phyloP scores from a whole-genome alignment of 2,329 filamentous ascomycete genomes.

The Botrytis tulipae region DNA sequence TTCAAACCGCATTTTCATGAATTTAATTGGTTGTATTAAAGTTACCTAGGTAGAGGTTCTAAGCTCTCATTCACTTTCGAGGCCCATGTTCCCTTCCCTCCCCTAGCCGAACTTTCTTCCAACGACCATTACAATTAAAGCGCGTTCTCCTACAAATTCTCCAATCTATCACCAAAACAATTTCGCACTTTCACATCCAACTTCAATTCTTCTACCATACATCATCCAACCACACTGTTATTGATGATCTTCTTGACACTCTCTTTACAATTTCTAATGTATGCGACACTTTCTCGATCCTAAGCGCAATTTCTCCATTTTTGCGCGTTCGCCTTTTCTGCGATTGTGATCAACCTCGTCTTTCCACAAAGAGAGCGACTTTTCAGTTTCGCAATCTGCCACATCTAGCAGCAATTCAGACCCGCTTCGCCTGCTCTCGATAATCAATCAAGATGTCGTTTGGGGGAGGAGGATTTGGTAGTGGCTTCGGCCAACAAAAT shows the following conservation, averaged over 20 bases:
- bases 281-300: slow-evolving; percentile 29
- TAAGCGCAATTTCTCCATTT: slow-evolving; percentile 33
- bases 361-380: slow-evolving; percentile 23
- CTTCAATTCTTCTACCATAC: slow-evolving; percentile 22
- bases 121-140: slow-evolving; percentile 14
- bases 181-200: slow-evolving; percentile 18
- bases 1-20: not conserved
- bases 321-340: slow-evolving; percentile 32
- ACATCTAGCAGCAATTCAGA: slow-evolving; percentile 15
- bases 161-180: slow-evolving; percentile 24
- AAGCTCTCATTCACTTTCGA: not conserved
- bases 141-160: slow-evolving; percentile 20
- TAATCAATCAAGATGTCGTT: slow-evolving; percentile 35
- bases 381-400: slow-evolving; percentile 22
- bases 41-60: not conserved
- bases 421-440: slow-evolving; percentile 17
- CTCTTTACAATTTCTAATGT: slow-evolving; percentile 35
- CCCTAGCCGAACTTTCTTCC: slow-evolving; percentile 20
- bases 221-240: slow-evolving; percentile 4
- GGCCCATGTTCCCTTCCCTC: not conserved
- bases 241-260: slow-evolving; percentile 27
- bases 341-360: slow-evolving; percentile 32
- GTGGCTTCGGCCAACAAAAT: slow-evolving; percentile 61
- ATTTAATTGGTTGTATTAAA: slow-evolving; percentile 23
- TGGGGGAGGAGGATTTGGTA: slow-evolving; percentile 42